Conservation (phyloP, 1,284 basidiomycete genomes). For the Sparassis latifolia region DNA sequence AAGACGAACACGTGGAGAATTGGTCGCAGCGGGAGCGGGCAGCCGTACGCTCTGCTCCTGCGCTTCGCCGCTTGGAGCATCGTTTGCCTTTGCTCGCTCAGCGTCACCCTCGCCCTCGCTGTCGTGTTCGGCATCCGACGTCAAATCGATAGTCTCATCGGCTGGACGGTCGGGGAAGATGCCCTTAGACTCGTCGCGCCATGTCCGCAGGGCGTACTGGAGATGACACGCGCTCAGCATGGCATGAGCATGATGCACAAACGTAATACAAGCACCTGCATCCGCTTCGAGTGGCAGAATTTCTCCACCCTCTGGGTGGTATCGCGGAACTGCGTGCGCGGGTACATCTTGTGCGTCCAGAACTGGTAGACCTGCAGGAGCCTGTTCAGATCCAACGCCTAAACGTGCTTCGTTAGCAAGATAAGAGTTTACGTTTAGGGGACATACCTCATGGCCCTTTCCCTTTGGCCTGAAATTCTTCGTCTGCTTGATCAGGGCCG, state of each 20-base stretch:
- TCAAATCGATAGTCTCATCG: constrained; percentile 28
- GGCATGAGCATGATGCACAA: not conserved
- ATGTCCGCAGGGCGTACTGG: constrained; percentile 65
- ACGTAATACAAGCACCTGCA: constrained; percentile 55
- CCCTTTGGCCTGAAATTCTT: constrained; percentile 76
- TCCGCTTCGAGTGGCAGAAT: constrained; percentile 74
- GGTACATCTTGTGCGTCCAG: constrained; percentile 89
- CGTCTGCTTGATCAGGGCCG: constrained; percentile 64
- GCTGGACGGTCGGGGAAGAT: constrained; percentile 30
- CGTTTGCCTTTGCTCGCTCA: not conserved
- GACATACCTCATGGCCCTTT: constrained; percentile 81
- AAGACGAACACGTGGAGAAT: constrained; percentile 35
- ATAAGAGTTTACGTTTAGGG: not conserved
- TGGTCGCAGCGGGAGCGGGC: constrained; percentile 22
- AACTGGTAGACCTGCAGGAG: constrained; percentile 82
- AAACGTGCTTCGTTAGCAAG: constrained; percentile 2
- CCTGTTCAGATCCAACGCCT: constrained; percentile 74
- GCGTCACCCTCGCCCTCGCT: constrained; percentile 14
- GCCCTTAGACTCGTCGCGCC: constrained; percentile 67
- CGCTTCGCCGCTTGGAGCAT: not conserved
- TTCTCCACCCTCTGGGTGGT: constrained; percentile 80
- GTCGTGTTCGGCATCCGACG: constrained; percentile 20
- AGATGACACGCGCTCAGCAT: not conserved
- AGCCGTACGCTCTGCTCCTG: no score
- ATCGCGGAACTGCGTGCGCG: constrained; percentile 79